Conservation (phyloP, 1,284 basidiomycete species). For the Leccinum brunneo-olivaceum region DNA sequence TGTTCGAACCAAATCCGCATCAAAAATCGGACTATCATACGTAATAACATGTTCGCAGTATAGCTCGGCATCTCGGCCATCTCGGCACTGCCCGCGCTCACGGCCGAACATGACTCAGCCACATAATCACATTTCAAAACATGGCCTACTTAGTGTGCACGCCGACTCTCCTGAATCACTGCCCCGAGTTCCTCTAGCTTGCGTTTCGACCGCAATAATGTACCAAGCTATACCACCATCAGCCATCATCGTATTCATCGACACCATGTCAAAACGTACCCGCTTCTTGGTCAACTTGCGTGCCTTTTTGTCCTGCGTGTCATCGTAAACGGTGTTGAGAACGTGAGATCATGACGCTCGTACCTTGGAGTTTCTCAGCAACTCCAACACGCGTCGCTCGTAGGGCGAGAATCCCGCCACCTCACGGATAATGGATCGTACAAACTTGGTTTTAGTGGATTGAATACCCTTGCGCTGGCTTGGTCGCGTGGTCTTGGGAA, state of each 20-base stretch:
- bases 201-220: constrained; percentile 92
- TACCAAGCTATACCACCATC: constrained; percentile 66
- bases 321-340: background rate
- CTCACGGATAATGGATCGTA: constrained; percentile 88
- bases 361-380: constrained; percentile 98
- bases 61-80: constrained; percentile 18
- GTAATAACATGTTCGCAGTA: constrained; percentile 16
- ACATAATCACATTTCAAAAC: constrained; percentile 1
- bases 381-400: constrained; percentile 97
- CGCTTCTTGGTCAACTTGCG: constrained; percentile 97
- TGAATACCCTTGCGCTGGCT: constrained; percentile 90
- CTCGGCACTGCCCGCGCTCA: background rate
- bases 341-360: constrained; percentile 22
- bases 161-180: constrained; percentile 89
- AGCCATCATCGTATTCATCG: background rate
- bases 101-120: constrained; percentile 15
- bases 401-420: constrained; percentile 98
- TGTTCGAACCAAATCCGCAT: constrained; percentile 11
- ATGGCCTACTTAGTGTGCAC: constrained; percentile 47
- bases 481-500: constrained; percentile 75
- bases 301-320: constrained; percentile 87
- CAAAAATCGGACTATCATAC: constrained; percentile 21
- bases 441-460: constrained; percentile 84
- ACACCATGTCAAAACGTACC: constrained; percentile 54
- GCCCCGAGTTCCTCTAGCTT: constrained; percentile 91